phyloP scores from a whole-genome alignment of 176 grass and related monocot species.

The Microstegium vimineum region DNA sequence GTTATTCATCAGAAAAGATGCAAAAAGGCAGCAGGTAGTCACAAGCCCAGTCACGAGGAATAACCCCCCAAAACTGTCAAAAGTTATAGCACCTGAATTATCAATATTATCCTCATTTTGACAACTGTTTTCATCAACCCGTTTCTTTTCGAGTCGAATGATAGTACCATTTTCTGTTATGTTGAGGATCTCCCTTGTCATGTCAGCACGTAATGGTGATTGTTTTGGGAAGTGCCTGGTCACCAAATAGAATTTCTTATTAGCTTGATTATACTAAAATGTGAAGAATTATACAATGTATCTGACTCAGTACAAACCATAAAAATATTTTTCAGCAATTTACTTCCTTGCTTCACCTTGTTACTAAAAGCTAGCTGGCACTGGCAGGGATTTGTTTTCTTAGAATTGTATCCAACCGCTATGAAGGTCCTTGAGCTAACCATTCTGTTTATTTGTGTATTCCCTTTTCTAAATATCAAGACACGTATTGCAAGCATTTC shows the following conservation, averaged over 20 bases:
- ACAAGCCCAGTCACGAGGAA: background rate
- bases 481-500: no score
- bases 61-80: background rate
- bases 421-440: no score
- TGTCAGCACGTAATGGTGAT: constrained; percentile 25
- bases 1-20: background rate
- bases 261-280: background rate
- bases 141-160: constrained; percentile 37
- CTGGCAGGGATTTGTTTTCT: no score
- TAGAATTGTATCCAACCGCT: no score
- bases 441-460: no score
- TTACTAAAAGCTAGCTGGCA: no score
- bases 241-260: background rate
- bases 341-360: no score
- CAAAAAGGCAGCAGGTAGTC: background rate
- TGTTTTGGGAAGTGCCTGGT: constrained; percentile 35
- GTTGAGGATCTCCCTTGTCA: constrained; percentile 57
- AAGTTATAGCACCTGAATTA: background rate
- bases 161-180: constrained; percentile 44
- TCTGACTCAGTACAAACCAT: background rate
- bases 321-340: background rate
- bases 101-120: background rate
- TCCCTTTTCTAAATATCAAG: no score
- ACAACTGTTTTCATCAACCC: constrained; percentile 28
- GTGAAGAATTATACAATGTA: background rate